phyloP scores from a whole-genome alignment of 1,284 basidiomycete species.

The Sanghuangporus baumii region DNA sequence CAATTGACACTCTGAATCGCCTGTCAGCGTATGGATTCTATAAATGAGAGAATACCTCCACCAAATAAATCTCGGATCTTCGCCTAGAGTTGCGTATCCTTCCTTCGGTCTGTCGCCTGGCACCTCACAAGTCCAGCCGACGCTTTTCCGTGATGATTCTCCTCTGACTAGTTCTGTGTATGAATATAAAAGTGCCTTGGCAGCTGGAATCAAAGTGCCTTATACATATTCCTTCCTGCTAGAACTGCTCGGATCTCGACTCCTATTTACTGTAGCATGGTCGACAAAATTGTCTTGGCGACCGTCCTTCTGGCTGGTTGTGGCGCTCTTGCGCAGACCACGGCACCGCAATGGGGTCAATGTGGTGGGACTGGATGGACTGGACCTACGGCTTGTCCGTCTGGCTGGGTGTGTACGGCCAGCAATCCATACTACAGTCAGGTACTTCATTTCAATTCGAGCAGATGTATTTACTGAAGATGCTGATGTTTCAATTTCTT shows the following conservation, averaged over 20 bases:
- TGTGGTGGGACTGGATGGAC: slow-evolving; percentile 46
- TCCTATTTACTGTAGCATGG: background rate
- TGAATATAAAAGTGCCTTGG: background rate
- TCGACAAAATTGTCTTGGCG: slow-evolving; percentile 12
- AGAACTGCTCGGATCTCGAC: background rate
- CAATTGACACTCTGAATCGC: background rate
- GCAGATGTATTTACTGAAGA: background rate
- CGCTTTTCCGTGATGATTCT: slow-evolving; percentile 3
- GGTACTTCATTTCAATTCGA: background rate
- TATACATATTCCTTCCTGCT: background rate
- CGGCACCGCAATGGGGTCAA: slow-evolving; percentile 30
- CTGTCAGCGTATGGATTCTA: background rate
- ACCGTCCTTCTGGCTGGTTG: slow-evolving; percentile 19
- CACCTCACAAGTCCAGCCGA: slow-evolving; percentile 3
- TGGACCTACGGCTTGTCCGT: slow-evolving; percentile 42
- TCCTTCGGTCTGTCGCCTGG: background rate
- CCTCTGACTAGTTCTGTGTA: background rate
- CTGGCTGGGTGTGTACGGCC: slow-evolving; percentile 42
- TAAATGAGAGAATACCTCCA: background rate
- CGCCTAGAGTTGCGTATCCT: background rate
- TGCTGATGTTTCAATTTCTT: background rate
- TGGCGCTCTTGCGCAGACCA: slow-evolving; percentile 23
- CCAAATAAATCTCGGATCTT: background rate
- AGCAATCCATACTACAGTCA: slow-evolving; percentile 38
- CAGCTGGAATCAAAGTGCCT: background rate